Percentiles rank a stretch among this genome's conserved stretches.
Conservation (phyloP, 768 basidiomycete genomes). For the Suillus subluteus region DNA sequence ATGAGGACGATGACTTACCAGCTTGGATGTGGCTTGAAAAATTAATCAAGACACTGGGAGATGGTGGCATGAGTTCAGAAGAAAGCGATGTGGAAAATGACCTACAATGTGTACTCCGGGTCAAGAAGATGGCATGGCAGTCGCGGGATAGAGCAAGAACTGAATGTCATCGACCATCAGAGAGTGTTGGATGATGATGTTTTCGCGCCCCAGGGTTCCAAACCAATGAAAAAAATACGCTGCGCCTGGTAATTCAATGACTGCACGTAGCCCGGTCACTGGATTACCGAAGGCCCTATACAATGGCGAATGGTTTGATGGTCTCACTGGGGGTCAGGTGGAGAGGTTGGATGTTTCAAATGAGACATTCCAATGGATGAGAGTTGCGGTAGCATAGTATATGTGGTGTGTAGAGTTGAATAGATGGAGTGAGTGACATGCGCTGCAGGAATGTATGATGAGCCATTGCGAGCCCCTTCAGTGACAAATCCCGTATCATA, state of each 20-base stretch:
- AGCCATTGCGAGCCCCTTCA: no score
- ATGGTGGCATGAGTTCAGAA: neutral
- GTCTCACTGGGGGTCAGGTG: neutral
- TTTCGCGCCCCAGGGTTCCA: neutral
- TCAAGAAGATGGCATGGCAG: neutral
- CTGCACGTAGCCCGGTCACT: neutral
- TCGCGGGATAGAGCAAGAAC: neutral
- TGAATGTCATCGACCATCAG: neutral
- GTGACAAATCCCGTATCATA: no score
- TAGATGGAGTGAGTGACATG: no score
- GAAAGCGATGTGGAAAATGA: neutral
- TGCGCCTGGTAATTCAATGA: neutral
- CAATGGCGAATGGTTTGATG: neutral
- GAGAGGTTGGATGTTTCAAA: no score
- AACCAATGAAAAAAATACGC: neutral
- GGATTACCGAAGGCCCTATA: neutral
- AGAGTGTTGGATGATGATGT: neutral
- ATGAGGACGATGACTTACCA: neutral
- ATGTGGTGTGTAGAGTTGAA: no score
- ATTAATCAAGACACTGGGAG: neutral
- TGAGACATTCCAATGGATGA: no score
- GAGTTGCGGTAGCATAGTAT: neutral
- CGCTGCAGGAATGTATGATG: no score
- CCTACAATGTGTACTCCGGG: neutral
- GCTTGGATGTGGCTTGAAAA: neutral